Conservation (phyloP, 345 rosid genomes). For the Bruguiera sexangula region DNA sequence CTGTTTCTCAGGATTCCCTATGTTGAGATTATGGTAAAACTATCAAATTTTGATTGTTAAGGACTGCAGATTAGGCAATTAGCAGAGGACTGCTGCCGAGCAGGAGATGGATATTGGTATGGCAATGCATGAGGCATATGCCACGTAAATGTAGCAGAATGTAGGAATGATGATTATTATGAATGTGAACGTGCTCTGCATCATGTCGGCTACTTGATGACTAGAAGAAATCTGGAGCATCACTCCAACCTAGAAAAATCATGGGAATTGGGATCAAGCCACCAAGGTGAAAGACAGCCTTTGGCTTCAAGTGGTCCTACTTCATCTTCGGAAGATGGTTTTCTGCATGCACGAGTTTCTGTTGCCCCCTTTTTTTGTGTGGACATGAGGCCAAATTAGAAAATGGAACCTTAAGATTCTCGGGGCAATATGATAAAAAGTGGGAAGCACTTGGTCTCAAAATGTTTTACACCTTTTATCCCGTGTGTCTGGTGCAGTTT, state of each 20-base stretch:
- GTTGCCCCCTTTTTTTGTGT: constrained; percentile 8
- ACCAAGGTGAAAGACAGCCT: constrained; percentile 6
- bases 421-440: neutral
- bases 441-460: neutral
- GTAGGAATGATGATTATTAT: too few species aligned
- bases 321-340: neutral
- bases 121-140: too few species aligned
- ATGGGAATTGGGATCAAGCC: neutral
- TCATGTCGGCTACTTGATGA: neutral
- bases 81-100: too few species aligned
- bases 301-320: constrained; percentile 1
- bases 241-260: neutral
- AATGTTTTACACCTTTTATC: neutral
- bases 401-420: neutral
- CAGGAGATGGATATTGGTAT: too few species aligned
- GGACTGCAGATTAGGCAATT: too few species aligned
- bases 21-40: too few species aligned
- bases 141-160: too few species aligned
- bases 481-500: neutral
- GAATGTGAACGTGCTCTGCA: neutral
- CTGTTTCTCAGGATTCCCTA: too few species aligned
- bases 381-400: constrained; percentile 8
- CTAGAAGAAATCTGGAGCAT: neutral
- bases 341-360: constrained; percentile 10
- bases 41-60: too few species aligned